Base-by-base conservation (phyloP, 2,329 filamentous ascomycete genomes). In the Claviceps maximensis region DNA sequence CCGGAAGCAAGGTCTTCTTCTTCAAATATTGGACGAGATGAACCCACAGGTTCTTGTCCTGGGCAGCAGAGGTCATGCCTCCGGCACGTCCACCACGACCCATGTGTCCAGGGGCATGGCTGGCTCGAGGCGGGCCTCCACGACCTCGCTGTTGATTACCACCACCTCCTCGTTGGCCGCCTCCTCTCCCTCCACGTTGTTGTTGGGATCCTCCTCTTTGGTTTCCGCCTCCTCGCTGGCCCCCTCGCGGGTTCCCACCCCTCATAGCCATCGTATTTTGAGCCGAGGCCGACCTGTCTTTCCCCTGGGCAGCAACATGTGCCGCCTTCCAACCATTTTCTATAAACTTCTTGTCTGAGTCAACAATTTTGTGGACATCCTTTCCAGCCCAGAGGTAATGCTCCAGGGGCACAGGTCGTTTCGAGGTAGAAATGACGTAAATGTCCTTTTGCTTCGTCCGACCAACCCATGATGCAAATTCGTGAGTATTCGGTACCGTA, bases 371-470 rank as follows among this genome's bases (percentile, higher is more conserved):
- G 72, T 89, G 79, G 64, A 95, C 93, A 40, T 84, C 81, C 67
- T 96, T 97, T 54, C 85, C 86, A 4, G 89, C 90, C 93, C 93
- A 98, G 1, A 98, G 76, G 62, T 91, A 98, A 67, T 98, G 93
- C 62, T 98, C 93, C 2, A 98, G 73, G 0, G 93, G 93, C 0
- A 98, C 89, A 0, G 93, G 93, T 55, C 93, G 81, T 68, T 98
- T 98, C 0, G 90, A 84, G 0, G 93, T 98, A 0, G 93, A 97
- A 53, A 98, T 98, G 61, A 98, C 93, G 65, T 97, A 98, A 36
- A 98, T 97, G 62, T 98, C 87, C 70, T 96, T 97, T 71, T 95
- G 91, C 71, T 98, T 98, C 0, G 93, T 98, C 50, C 93, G 80
- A 12, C 93, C 93, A 25, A 98, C 91, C 93, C 93, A 98, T 0